phyloP scores from a whole-genome alignment of 2,329 filamentous ascomycete genomes.

The Paraphoma sp. region DNA sequence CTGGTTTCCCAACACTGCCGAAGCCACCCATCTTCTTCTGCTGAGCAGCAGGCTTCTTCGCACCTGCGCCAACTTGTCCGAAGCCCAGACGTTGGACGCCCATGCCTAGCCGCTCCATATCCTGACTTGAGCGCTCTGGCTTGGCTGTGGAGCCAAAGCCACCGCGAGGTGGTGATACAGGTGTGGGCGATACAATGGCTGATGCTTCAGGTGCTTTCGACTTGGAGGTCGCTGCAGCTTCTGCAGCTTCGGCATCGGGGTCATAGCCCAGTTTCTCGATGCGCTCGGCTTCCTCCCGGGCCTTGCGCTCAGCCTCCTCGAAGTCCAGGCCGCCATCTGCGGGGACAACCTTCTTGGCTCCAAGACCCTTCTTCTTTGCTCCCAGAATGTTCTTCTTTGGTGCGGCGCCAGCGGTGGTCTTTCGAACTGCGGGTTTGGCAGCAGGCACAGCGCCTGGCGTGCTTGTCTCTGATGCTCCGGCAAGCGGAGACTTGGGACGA shows the following conservation, averaged over 20 bases:
- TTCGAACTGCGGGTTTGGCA: conserved; percentile 81
- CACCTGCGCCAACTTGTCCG: conserved; percentile 74
- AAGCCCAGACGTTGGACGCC: conserved; percentile 85
- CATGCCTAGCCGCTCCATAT: conserved; percentile 90
- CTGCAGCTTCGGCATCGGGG: conserved; percentile 76
- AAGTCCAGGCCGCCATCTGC: conserved; percentile 81
- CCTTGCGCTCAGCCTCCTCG: conserved; percentile 95
- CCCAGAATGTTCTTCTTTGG: conserved; percentile 89
- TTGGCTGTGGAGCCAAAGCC: conserved; percentile 68
- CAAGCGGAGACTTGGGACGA: conserved; percentile 85
- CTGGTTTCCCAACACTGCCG: conserved; percentile 79
- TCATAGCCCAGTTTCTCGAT: conserved; percentile 96
- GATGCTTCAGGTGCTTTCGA: conserved; percentile 58
- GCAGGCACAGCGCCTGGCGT: conserved; percentile 63
- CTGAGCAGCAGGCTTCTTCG: conserved; percentile 60
- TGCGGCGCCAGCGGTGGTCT: conserved; percentile 67
- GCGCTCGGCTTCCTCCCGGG: conserved; percentile 94
- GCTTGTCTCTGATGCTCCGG: conserved; percentile 52
- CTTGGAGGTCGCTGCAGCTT: conserved; percentile 38
- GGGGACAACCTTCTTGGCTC: conserved; percentile 75
- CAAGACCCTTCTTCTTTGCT: conserved; percentile 67
- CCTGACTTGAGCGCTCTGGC: conserved; percentile 67
- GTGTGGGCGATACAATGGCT: conserved; percentile 76
- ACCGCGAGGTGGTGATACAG: conserved; percentile 69
- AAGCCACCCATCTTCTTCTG: conserved; percentile 88